Evolutionary conservation across 2,329 filamentous ascomycete genomes (phyloP).

Genomic region (Sarocladium brachiariae): DNA sequence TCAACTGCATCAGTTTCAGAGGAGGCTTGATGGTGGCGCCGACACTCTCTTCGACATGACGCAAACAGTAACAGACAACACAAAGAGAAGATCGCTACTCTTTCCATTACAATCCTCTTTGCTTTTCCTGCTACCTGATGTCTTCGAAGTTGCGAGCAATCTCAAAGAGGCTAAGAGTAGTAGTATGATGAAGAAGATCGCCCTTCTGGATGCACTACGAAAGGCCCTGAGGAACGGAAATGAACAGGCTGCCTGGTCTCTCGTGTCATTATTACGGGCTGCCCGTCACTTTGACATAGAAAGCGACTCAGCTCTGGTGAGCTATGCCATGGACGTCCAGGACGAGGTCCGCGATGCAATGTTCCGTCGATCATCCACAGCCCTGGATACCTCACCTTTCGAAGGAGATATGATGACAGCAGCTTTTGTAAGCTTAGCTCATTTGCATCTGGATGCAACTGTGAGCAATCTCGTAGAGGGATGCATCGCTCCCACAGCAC

Average conservation of each 20-base stretch:
- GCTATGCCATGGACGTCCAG: slow-evolving; percentile 63
- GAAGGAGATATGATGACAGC: slow-evolving; percentile 61
- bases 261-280: slow-evolving; percentile 55
- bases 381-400: slow-evolving; percentile 42
- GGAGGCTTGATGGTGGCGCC: slow-evolving; percentile 56
- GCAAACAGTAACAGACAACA: slow-evolving; percentile 52
- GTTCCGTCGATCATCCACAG: slow-evolving; percentile 45
- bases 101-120: slow-evolving; percentile 58
- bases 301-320: slow-evolving; percentile 56
- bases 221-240: slow-evolving; percentile 59
- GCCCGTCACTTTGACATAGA: slow-evolving; percentile 58
- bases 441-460: slow-evolving; percentile 53
- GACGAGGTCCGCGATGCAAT: slow-evolving; percentile 61
- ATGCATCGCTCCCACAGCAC: slow-evolving; percentile 51
- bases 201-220: slow-evolving; percentile 55
- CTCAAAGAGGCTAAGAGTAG: slow-evolving; percentile 56
- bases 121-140: slow-evolving; percentile 58
- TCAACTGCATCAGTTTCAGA: slow-evolving; percentile 52
- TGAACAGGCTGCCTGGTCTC: slow-evolving; percentile 59
- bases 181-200: slow-evolving; percentile 58
- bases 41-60: slow-evolving; percentile 67
- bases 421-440: slow-evolving; percentile 57
- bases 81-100: slow-evolving; percentile 46
- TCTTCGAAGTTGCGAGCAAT: slow-evolving; percentile 64
- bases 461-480: slow-evolving; percentile 49